Evolutionary conservation across 202 grass and related monocot genomes (phyloP).

Genomic region (Tripidium arundinaceum): DNA sequence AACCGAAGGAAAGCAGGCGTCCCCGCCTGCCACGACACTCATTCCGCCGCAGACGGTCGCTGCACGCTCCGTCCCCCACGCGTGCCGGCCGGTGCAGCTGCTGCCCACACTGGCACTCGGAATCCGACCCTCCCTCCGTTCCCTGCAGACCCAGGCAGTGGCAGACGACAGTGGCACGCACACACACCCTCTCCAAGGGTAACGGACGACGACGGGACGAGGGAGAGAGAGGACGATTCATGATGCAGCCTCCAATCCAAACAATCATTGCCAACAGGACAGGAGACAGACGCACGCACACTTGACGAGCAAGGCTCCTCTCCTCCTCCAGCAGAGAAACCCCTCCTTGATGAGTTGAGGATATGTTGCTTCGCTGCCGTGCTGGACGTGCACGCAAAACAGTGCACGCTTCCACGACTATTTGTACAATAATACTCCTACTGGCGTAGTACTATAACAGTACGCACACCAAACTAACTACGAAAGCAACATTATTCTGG

Average conservation of each 20-base stretch:
- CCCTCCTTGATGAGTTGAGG: no score
- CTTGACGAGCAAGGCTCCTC: neutral
- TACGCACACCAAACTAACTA: neutral
- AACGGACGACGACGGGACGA: neutral
- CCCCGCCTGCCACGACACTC: neutral
- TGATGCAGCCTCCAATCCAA: neutral
- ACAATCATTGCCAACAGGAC: neutral
- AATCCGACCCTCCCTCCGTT: neutral
- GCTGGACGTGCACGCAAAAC: neutral
- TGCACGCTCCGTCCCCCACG: slow-evolving; percentile 3
- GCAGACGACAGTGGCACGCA: neutral
- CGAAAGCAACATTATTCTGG: neutral
- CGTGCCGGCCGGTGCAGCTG: neutral
- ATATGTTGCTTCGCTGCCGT: neutral
- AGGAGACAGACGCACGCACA: neutral
- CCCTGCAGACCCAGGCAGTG: neutral
- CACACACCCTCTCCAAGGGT: neutral
- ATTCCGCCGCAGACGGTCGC: neutral
- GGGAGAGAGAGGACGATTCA: no score
- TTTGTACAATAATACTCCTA: neutral
- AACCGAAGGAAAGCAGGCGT: neutral
- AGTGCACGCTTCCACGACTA: neutral
- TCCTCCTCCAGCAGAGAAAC: neutral
- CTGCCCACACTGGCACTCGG: neutral
- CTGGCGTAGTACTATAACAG: neutral